Conservation (phyloP, 202 grass and related monocot genomes). For the Hordeum pubiflorum region DNA sequence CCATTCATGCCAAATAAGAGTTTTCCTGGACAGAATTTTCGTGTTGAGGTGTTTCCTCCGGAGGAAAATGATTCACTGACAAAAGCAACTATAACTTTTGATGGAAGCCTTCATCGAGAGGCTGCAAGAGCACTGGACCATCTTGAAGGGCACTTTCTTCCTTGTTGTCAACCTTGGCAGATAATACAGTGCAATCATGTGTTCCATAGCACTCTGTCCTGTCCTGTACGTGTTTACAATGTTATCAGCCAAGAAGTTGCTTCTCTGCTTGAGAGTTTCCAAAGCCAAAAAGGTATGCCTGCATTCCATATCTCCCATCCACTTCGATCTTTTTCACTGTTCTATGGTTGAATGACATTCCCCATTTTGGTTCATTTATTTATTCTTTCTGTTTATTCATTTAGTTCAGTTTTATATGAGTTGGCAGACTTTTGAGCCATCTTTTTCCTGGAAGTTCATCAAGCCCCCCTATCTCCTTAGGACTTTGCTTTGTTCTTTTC, state of each 20-base stretch:
- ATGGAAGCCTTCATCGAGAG: constrained; percentile 3
- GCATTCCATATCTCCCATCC: too few relatives aligned
- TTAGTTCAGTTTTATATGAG: constrained; percentile 23
- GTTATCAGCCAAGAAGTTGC: background rate
- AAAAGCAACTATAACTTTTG: constrained; percentile 4
- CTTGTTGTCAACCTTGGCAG: constrained; percentile 11
- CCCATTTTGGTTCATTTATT: too few relatives aligned
- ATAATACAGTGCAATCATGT: constrained; percentile 2
- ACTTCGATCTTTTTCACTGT: too few relatives aligned
- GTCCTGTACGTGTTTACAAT: background rate
- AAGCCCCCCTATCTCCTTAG: background rate
- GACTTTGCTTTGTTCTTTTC: constrained; percentile 16
- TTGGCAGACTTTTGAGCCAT: background rate
- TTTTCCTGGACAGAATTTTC: constrained; percentile 1
- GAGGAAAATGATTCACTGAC: constrained; percentile 1
- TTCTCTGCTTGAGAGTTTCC: constrained; percentile 6
- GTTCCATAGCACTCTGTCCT: constrained; percentile 13
- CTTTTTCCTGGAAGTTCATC: constrained; percentile 13
- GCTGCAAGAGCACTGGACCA: constrained; percentile 9
- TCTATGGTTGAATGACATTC: too few relatives aligned
- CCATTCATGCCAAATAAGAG: constrained; percentile 5
- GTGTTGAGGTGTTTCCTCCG: background rate
- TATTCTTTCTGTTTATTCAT: background rate
- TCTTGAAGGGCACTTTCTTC: background rate
- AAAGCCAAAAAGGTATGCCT: constrained; percentile 2